A percentile compares a stretch with the other conserved stretches of the same genome.
These are phyloP conservation scores for Wickerhamomyces chambardii DNA, from an alignment of 805 yeast genomes.

Conservation along the genomic window DNA sequence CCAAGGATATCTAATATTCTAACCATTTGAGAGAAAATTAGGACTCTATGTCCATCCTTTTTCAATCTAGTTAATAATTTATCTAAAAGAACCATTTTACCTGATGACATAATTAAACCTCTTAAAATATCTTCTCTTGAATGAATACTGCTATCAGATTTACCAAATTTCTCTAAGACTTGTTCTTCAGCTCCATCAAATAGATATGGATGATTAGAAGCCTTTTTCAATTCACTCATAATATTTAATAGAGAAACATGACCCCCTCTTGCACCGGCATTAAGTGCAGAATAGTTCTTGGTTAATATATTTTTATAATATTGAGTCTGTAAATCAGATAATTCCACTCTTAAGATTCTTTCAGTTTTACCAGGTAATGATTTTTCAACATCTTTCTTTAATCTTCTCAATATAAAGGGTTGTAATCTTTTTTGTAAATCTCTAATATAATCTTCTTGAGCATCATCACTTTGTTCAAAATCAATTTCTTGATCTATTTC, in stretches of 20 bases:
- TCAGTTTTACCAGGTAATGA: conserved; percentile 94
- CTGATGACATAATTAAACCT: conserved; percentile 95
- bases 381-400: conserved; percentile 96
- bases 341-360: conserved; percentile 88
- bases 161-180: conserved; percentile 59
- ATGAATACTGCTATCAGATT: conserved; percentile 26
- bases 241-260: conserved; percentile 83
- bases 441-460: conserved; percentile 84
- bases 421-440: conserved; percentile 77
- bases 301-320: conserved; percentile 92
- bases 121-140: conserved; percentile 75
- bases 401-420: conserved; percentile 86
- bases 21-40: conserved; percentile 96
- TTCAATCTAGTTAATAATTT: conserved; percentile 75
- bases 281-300: conserved; percentile 84
- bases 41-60: conserved; percentile 93
- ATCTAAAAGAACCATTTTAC: conserved; percentile 95
- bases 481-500: conserved; percentile 91
- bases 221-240: conserved; percentile 94
- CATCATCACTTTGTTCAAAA: conserved; percentile 79
- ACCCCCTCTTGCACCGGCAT: conserved; percentile 69
- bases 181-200: conserved; percentile 90
- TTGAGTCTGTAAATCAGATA: conserved; percentile 91
- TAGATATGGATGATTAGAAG: conserved; percentile 93
- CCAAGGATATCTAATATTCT: conserved; percentile 92